Evolutionary conservation across 495 filamentous ascomycete genomes (phyloP).

Genomic region (Hamigera avellanea): DNA sequence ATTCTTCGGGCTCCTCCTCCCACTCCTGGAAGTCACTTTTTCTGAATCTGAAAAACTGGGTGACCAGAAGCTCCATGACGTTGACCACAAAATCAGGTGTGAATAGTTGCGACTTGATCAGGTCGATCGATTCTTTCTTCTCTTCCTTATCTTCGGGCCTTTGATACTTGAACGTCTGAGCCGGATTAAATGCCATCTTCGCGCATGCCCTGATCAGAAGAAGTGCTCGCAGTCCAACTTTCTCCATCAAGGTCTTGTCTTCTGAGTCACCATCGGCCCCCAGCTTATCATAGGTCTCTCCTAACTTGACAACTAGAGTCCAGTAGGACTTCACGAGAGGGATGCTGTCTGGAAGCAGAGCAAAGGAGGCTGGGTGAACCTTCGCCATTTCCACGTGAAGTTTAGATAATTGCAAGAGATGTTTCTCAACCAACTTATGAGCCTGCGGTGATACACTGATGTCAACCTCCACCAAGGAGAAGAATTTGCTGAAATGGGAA

Average conservation of each 20-base stretch:
- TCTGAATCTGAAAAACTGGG: conserved; percentile 81
- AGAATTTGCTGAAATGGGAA: conserved; percentile 59
- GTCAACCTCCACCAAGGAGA: conserved; percentile 25
- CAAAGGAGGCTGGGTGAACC: conserved; percentile 67
- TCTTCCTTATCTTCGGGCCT: conserved; percentile 58
- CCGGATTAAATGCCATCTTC: conserved; percentile 69
- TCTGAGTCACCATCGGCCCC: conserved; percentile 39
- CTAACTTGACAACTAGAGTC: conserved; percentile 63
- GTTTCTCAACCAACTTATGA: conserved; percentile 56
- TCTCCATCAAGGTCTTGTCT: conserved; percentile 53
- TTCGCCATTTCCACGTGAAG: conserved; percentile 76
- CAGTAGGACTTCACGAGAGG: conserved; percentile 71
- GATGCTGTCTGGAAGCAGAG: conserved; percentile 64
- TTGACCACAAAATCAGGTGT: conserved; percentile 61
- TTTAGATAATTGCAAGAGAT: conserved; percentile 81
- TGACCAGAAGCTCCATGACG: conserved; percentile 72
- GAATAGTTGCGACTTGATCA: conserved; percentile 60
- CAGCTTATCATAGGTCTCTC: conserved; percentile 50
- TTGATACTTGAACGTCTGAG: conserved; percentile 70
- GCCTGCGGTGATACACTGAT: conserved; percentile 19
- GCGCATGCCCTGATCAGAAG: conserved; percentile 73
- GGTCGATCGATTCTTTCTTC: conserved; percentile 47
- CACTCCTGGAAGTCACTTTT: conserved; percentile 74
- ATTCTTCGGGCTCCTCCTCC: conserved; percentile 87
- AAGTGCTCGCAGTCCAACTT: conserved; percentile 66